Base-by-base conservation (phyloP, 768 basidiomycete species). In the Auricularia sp. region DNA sequence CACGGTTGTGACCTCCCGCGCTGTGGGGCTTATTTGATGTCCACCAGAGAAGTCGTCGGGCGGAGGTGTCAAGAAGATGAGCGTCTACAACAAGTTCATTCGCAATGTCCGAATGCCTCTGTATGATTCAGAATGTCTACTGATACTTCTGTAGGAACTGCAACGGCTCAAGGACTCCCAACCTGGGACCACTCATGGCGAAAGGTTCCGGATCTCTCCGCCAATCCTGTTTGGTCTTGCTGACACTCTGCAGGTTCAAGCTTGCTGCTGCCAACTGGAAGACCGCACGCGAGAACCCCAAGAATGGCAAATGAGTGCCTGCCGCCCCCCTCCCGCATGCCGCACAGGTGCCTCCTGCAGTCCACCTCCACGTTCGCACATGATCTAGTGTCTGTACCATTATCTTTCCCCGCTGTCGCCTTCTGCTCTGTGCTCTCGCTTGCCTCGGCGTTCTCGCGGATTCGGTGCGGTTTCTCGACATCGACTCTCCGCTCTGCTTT, bases 211-310 rank as follows among this genome's bases (percentile, higher is more conserved):
- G 47, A 51, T 51, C 47, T 51, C 47, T 51, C 47, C 47, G 47
- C 47, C 47, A 51, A 16, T 51, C 21, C 47, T 18, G 21, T 21
- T 51, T 51, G 6, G 18, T 16, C 14, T 5, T 18, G 21, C 47
- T 51, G 47, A 51, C 7, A 18, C 47, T 18, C 18, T 12, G 11
- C 21, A 51, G 47, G 29, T 59, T 59, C 56, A 59, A 59, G 34
- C 56, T 59, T 14, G 56, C 56, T 29, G 56, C 56, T 59, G 23
- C 56, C 34, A 59, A 59, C 56, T 59, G 56, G 56, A 59, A 59
- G 56, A 51, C 47, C 21, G 47, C 47, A 51, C 47, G 47, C 47
- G 47, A 51, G 47, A 51, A 51, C 47, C 47, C 47, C 18, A 51
- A 51, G 47, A 51, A 51, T 21, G 47, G 18, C 47, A 51, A 51